Conservation (phyloP, 2,329 filamentous ascomycete species). For the Plectosphaerella plurivora region DNA sequence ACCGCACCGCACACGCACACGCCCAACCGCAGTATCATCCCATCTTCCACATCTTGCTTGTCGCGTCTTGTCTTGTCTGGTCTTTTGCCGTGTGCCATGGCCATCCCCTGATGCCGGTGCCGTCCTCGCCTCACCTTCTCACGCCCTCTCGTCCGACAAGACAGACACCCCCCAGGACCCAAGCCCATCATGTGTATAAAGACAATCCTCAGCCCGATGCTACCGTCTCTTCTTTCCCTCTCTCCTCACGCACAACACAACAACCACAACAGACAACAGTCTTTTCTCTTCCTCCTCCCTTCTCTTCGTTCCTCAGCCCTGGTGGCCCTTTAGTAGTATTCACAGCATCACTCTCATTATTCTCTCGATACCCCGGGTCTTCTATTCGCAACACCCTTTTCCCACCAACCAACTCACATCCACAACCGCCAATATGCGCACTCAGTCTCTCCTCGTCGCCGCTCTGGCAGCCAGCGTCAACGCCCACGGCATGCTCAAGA, state of each 20-base stretch:
- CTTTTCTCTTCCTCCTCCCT: neutral
- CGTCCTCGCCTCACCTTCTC: too few relatives aligned
- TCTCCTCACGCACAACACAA: slow-evolving; percentile 3
- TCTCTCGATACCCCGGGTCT: neutral
- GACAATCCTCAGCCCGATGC: neutral
- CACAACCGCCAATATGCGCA: slow-evolving; percentile 11
- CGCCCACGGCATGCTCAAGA: slow-evolving; percentile 54
- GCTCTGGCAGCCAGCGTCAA: slow-evolving; percentile 31
- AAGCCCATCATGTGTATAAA: neutral
- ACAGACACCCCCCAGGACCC: too few relatives aligned
- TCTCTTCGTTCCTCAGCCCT: slow-evolving; percentile 1
- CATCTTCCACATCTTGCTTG: neutral
- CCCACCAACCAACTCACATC: slow-evolving; percentile 1
- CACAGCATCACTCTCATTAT: neutral
- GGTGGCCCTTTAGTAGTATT: slow-evolving; percentile 1
- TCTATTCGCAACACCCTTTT: neutral
- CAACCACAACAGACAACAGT: neutral
- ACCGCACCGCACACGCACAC: too few relatives aligned
- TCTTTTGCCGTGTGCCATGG: neutral
- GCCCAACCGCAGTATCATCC: neutral
- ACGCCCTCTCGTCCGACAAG: neutral
- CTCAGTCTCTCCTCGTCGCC: slow-evolving; percentile 33
- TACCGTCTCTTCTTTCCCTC: slow-evolving; percentile 1
- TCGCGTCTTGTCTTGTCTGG: too few relatives aligned
- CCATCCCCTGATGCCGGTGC: neutral